A percentile compares a stretch with the other conserved stretches of the same genome.
Conservation (phyloP, 1,284 basidiomycete species). For the Austroboletus novae-zelandiae region DNA sequence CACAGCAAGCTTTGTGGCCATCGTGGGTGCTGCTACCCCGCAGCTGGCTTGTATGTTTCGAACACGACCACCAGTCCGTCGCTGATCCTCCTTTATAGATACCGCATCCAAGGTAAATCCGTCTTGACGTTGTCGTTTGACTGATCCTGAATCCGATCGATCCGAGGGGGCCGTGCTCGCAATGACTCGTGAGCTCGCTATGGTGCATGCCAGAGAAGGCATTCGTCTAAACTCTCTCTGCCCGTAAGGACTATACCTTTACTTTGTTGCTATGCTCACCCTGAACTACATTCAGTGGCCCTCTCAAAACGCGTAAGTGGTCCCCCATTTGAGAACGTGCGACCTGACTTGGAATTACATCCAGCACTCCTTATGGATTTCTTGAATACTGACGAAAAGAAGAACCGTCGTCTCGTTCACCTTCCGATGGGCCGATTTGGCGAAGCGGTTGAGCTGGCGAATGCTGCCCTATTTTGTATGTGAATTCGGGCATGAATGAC, state of each 20-base stretch:
- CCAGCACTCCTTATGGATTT: conserved; percentile 95
- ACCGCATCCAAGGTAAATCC: conserved; percentile 74
- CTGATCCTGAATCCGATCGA: conserved; percentile 9
- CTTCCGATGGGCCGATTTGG: conserved; percentile 97
- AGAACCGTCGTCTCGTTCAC: conserved; percentile 86
- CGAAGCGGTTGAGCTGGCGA: conserved; percentile 92
- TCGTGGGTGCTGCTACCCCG: conserved; percentile 92
- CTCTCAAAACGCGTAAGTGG: conserved; percentile 82
- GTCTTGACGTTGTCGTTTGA: not conserved
- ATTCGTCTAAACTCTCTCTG: conserved; percentile 95
- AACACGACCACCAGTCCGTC: not conserved
- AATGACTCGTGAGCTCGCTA: conserved; percentile 97
- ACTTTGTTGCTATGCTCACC: conserved; percentile 4
- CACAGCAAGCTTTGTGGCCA: conserved; percentile 92
- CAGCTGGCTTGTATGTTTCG: conserved; percentile 82
- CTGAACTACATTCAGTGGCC: conserved; percentile 60
- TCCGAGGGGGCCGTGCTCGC: conserved; percentile 87
- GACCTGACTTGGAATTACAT: conserved; percentile 1
- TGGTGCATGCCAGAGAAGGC: conserved; percentile 95
- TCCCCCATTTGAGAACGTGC: not conserved
- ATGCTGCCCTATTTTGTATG: conserved; percentile 87
- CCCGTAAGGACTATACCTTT: conserved; percentile 61
- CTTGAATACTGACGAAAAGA: conserved; percentile 95
- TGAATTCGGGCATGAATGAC: conserved; percentile 17
- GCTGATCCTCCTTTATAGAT: conserved; percentile 44